Evolutionary conservation across 768 basidiomycete species (phyloP).

Genomic region (Amanita subjunquillea): DNA sequence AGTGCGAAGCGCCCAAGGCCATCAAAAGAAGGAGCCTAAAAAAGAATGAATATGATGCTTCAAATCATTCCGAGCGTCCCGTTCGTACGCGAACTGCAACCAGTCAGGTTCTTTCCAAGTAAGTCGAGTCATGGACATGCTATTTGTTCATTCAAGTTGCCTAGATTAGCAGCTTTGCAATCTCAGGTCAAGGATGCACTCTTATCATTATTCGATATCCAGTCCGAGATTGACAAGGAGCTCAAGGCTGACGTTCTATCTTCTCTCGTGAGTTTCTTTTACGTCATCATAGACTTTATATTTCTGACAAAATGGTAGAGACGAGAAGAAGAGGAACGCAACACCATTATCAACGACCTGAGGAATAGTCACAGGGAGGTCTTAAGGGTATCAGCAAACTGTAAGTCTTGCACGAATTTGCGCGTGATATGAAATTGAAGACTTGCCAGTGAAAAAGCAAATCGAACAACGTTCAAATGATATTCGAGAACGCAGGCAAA

Average conservation of each 20-base stretch:
- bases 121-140: slow-evolving; percentile 13
- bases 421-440: background rate
- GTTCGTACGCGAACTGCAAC: slow-evolving; percentile 34
- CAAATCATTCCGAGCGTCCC: slow-evolving; percentile 4
- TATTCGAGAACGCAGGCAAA: slow-evolving; percentile 34
- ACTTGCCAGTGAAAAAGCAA: slow-evolving; percentile 25
- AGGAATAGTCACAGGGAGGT: slow-evolving; percentile 16
- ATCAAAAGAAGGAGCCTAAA: background rate
- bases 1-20: slow-evolving; percentile 34
- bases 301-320: slow-evolving; percentile 29
- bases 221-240: slow-evolving; percentile 35
- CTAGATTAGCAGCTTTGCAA: slow-evolving; percentile 44
- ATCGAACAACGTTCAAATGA: slow-evolving; percentile 34
- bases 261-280: slow-evolving; percentile 29
- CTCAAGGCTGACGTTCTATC: slow-evolving; percentile 29
- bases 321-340: slow-evolving; percentile 60
- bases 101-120: slow-evolving; percentile 70
- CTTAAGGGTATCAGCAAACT: background rate
- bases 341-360: slow-evolving; percentile 43
- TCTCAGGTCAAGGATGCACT: slow-evolving; percentile 41
- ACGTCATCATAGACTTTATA: background rate
- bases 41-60: background rate
- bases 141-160: background rate
- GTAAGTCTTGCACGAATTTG: background rate
- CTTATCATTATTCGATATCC: slow-evolving; percentile 35